Percentiles rank a stretch among this genome's conserved stretches.
phyloP scores from a whole-genome alignment of 1,284 basidiomycete species.

The Sporisorium reilianum region DNA sequence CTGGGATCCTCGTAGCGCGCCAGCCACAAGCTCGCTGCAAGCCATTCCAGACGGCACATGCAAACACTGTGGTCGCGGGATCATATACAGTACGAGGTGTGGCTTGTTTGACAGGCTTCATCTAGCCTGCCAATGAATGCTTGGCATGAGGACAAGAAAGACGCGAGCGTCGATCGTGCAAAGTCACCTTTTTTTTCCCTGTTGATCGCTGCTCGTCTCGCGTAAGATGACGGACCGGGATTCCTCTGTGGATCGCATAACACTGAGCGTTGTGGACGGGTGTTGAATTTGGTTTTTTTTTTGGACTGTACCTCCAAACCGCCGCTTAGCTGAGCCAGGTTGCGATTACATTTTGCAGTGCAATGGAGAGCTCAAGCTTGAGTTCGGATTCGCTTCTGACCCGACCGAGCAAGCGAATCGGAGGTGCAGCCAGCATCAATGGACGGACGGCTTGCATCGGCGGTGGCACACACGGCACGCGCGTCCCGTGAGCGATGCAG shows the following conservation, averaged over 20 bases:
- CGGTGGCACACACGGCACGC: not conserved
- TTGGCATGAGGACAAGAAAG: not conserved
- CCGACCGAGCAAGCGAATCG: too few species aligned
- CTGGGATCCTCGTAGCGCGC: not conserved
- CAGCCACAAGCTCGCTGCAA: not conserved
- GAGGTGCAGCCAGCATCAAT: not conserved
- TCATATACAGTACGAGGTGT: too few species aligned
- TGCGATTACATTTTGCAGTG: too few species aligned
- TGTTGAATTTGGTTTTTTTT: not conserved
- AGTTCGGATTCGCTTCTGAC: not conserved
- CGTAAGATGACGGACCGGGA: not conserved
- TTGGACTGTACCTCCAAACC: too few species aligned
- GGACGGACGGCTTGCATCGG: not conserved
- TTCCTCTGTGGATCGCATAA: not conserved
- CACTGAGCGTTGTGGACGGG: not conserved
- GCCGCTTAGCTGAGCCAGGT: not conserved
- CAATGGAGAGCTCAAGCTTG: too few species aligned
- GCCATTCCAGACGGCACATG: not conserved
- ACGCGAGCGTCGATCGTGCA: not conserved
- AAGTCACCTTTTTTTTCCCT: not conserved
- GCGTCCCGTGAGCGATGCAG: not conserved
- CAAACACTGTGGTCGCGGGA: too few species aligned
- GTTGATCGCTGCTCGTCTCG: not conserved
- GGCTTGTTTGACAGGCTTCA: too few species aligned
- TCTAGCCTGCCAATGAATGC: too few species aligned